Evolutionary conservation across 2,329 filamentous ascomycete species (phyloP).

Genomic region (Diaporthe sp.): DNA sequence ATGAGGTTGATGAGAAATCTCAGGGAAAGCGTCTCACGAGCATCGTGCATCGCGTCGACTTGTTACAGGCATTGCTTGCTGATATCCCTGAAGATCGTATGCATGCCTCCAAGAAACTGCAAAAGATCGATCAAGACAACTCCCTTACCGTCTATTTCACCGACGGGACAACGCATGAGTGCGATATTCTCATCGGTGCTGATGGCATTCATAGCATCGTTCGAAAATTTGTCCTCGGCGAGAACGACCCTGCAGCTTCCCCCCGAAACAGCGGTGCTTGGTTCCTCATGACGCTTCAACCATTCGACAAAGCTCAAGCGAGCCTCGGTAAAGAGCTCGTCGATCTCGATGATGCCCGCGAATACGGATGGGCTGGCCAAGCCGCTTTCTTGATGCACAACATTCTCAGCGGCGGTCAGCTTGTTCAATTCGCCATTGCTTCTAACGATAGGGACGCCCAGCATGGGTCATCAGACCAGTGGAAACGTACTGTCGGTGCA

Average conservation of each 20-base stretch:
- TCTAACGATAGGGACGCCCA: constrained; percentile 40
- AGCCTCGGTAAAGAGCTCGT: constrained; percentile 43
- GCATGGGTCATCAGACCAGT: constrained; percentile 36
- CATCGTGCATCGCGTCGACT: constrained; percentile 43
- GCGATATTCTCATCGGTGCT: constrained; percentile 56
- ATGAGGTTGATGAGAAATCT: not conserved
- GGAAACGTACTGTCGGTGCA: constrained; percentile 42
- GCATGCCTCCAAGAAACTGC: constrained; percentile 46
- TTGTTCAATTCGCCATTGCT: constrained; percentile 45
- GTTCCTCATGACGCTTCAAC: constrained; percentile 44
- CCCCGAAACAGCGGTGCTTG: constrained; percentile 45
- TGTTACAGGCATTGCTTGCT: constrained; percentile 43
- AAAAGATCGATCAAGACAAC: constrained; percentile 29
- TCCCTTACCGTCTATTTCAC: constrained; percentile 43
- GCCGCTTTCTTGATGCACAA: constrained; percentile 43
- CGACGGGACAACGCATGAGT: constrained; percentile 45
- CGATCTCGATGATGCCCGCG: constrained; percentile 44
- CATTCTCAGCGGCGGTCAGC: not conserved
- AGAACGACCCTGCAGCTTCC: constrained; percentile 44
- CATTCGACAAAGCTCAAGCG: constrained; percentile 43
- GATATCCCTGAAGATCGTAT: constrained; percentile 42
- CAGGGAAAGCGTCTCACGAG: constrained; percentile 40
- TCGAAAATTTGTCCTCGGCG: constrained; percentile 52
- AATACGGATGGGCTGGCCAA: constrained; percentile 45
- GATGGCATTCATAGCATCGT: constrained; percentile 57